Percentiles rank a stretch among this genome's conserved stretches.
Evolutionary conservation across 2,329 filamentous ascomycete genomes (phyloP).

Genomic region (Epichloe coenophiala): DNA sequence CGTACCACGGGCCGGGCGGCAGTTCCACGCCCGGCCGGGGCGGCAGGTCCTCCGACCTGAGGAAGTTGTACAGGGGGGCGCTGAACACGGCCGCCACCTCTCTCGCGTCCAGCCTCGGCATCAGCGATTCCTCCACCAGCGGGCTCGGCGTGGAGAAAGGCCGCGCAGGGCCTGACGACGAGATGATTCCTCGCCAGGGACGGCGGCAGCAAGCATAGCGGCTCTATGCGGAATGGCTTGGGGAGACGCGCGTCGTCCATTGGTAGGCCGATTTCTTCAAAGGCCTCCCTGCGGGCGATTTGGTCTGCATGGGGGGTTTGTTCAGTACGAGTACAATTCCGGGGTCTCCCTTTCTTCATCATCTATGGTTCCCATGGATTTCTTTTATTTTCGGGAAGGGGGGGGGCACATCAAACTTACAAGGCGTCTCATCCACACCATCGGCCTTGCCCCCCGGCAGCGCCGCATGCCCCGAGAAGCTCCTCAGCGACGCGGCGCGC

Average conservation of each 20-base stretch:
- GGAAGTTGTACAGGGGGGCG: constrained; percentile 81
- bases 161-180: constrained; percentile 63
- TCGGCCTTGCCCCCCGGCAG: constrained; percentile 70
- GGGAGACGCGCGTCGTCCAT: constrained; percentile 52
- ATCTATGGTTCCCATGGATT: no score
- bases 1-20: constrained; percentile 62
- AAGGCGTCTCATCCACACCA: constrained; percentile 42
- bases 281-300: constrained; percentile 79
- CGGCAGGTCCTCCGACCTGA: constrained; percentile 46
- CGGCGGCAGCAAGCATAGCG: constrained; percentile 72
- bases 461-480: constrained; percentile 73
- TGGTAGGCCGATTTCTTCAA: constrained; percentile 85
- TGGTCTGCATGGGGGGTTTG: constrained; percentile 40
- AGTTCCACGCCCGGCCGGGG: constrained; percentile 21
- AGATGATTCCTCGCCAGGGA: constrained; percentile 61
- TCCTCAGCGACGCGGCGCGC: constrained; percentile 48
- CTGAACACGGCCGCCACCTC: constrained; percentile 94
- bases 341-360: no score
- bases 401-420: constrained; percentile 22
- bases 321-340: no score
- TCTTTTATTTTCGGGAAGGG: no score
- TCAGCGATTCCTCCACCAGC: constrained; percentile 55
- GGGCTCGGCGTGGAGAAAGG: constrained; percentile 52
- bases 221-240: constrained; percentile 68
- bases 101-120: constrained; percentile 70